Evolutionary conservation across 2,329 filamentous ascomycete genomes (phyloP).

Genomic region (Penicillium oxalicum): DNA sequence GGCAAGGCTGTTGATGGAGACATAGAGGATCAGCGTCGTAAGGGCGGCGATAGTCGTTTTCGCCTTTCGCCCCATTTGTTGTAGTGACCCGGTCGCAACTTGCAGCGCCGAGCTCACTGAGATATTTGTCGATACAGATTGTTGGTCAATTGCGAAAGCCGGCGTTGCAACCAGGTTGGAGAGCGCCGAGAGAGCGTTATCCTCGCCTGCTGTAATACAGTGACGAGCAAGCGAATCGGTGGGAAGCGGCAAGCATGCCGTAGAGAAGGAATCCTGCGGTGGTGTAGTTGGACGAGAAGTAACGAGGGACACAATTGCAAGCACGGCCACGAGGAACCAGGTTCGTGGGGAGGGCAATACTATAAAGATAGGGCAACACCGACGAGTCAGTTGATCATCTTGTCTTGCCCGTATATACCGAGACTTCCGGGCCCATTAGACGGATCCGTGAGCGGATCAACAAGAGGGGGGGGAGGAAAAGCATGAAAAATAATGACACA

Average conservation of each 20-base stretch:
- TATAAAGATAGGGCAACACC: constrained; percentile 6
- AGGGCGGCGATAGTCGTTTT: constrained; percentile 37
- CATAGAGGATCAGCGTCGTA: constrained; percentile 38
- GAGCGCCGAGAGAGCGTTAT: constrained; percentile 4
- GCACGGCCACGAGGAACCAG: constrained; percentile 2
- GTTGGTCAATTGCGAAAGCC: constrained; percentile 12
- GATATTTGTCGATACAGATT: background rate
- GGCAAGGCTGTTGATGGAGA: constrained; percentile 45
- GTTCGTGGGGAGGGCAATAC: constrained; percentile 2
- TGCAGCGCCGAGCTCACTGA: constrained; percentile 7
- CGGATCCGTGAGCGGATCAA: constrained; percentile 1
- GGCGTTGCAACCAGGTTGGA: constrained; percentile 3
- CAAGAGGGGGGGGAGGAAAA: background rate
- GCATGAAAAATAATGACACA: background rate
- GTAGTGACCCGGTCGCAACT: constrained; percentile 17
- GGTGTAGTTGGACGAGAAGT: constrained; percentile 15
- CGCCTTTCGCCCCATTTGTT: constrained; percentile 39
- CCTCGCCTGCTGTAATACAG: constrained; percentile 12
- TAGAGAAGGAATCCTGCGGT: constrained; percentile 5
- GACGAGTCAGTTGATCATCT: background rate
- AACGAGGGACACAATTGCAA: constrained; percentile 10
- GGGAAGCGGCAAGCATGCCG: constrained; percentile 11
- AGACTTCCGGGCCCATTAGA: constrained; percentile 9
- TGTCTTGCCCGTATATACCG: constrained; percentile 2
- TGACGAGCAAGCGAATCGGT: constrained; percentile 2